Conservation (phyloP, 306 rosid species). For the Mucuna pruriens region DNA sequence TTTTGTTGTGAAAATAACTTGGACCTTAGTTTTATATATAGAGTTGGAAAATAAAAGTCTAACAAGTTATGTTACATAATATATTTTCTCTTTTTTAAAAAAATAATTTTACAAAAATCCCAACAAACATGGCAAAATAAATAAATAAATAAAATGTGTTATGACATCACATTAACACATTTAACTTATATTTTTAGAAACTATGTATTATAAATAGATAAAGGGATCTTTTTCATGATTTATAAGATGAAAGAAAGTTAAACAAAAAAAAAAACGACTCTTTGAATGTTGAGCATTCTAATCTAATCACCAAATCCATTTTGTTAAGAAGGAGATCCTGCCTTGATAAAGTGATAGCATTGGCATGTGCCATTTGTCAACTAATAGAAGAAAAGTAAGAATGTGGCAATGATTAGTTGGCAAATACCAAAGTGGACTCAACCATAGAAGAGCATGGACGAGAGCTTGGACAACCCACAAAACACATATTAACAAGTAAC, state of each 20-base stretch:
- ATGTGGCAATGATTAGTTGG: constrained; percentile 43
- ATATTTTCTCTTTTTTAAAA: too few species aligned
- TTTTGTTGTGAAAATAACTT: too few species aligned
- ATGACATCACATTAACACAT: too few species aligned
- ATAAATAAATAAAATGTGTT: too few species aligned
- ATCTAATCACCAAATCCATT: background rate
- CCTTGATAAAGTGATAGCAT: constrained; percentile 21
- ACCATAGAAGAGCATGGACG: background rate
- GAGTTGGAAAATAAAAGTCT: too few species aligned
- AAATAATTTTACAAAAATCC: too few species aligned
- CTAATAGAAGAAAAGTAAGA: constrained; percentile 30
- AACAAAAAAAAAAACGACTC: background rate
- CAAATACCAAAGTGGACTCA: constrained; percentile 29
- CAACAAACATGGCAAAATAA: too few species aligned
- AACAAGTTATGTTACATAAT: too few species aligned
- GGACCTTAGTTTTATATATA: too few species aligned
- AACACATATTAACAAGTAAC: constrained; percentile 21
- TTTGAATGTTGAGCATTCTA: background rate
- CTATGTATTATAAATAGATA: background rate
- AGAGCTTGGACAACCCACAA: constrained; percentile 1
- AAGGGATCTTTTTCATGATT: background rate
- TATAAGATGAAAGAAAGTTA: background rate
- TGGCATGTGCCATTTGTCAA: constrained; percentile 45
- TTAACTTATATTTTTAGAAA: background rate
- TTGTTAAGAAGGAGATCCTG: constrained; percentile 15